Conservation (phyloP, 768 basidiomycete genomes). For the Mrakia hoshinonis region DNA sequence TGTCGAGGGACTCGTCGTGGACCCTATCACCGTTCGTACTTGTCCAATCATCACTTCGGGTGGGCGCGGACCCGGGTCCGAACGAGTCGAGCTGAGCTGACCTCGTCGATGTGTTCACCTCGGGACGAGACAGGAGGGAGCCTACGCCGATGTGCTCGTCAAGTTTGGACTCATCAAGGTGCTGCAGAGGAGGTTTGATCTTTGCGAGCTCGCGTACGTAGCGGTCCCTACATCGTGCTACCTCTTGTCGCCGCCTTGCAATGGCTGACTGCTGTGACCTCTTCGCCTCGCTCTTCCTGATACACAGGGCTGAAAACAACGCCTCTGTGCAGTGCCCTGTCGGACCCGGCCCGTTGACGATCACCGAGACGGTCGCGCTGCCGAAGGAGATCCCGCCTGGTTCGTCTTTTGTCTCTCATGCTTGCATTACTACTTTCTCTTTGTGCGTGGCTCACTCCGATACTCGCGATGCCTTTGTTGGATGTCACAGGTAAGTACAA, state of each 20-base stretch:
- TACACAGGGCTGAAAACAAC: slow-evolving; percentile 56
- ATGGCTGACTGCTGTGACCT: no score
- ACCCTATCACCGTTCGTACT: slow-evolving; percentile 57
- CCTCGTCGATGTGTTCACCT: neutral
- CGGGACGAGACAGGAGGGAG: slow-evolving; percentile 59
- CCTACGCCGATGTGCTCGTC: slow-evolving; percentile 78
- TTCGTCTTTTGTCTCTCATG: slow-evolving; percentile 57
- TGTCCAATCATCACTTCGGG: neutral
- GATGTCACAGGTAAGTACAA: neutral
- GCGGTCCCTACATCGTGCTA: no score
- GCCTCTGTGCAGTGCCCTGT: slow-evolving; percentile 77
- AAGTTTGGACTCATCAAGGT: slow-evolving; percentile 87
- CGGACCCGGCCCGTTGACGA: slow-evolving; percentile 56
- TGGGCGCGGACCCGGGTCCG: no score
- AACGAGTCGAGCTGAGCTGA: neutral
- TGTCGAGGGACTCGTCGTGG: slow-evolving; percentile 54
- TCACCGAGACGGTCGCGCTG: slow-evolving; percentile 72
- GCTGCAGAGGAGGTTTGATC: slow-evolving; percentile 50
- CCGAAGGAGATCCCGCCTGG: slow-evolving; percentile 89
- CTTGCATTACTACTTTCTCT: neutral
- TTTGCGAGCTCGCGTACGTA: slow-evolving; percentile 1
- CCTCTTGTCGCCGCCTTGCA: no score
- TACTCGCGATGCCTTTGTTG: neutral
- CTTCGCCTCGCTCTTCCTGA: no score
- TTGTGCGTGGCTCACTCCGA: neutral